A percentile compares a stretch with the other conserved stretches of the same genome.
Conservation (phyloP, 768 basidiomycete species). For the Xanthoconium stramineum region DNA sequence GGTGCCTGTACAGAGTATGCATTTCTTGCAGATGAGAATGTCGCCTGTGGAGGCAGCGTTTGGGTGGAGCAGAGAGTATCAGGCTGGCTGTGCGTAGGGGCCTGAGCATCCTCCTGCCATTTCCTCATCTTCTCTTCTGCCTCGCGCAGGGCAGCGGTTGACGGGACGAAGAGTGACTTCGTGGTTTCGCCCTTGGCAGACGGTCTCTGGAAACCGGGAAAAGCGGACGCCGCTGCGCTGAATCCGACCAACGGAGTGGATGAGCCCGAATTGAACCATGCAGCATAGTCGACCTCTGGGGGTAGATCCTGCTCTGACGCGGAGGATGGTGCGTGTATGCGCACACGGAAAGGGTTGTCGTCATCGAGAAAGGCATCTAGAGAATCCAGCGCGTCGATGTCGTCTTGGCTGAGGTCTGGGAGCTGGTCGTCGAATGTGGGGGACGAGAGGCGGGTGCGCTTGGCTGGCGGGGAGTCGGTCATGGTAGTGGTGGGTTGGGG, state of each 20-base stretch:
- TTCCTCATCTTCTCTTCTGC: conserved; percentile 50
- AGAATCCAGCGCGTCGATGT: conserved; percentile 53
- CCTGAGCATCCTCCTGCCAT: conserved; percentile 43
- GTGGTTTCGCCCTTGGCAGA: not conserved
- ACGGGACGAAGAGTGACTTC: conserved; percentile 47
- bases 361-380: conserved; percentile 40
- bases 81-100: conserved; percentile 20
- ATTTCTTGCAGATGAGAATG: conserved; percentile 39
- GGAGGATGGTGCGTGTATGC: conserved; percentile 20
- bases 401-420: conserved; percentile 50
- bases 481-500: not conserved
- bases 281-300: conserved; percentile 40
- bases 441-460: conserved; percentile 62
- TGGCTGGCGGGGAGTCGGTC: conserved; percentile 41
- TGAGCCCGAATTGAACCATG: conserved; percentile 47
- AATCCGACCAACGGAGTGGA: conserved; percentile 34
- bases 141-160: conserved; percentile 49
- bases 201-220: conserved; percentile 19
- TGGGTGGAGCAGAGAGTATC: conserved; percentile 3
- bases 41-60: conserved; percentile 23
- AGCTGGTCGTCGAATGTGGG: conserved; percentile 60
- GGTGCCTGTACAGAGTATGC: conserved; percentile 28
- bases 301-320: conserved; percentile 23
- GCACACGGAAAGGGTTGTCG: conserved; percentile 20
- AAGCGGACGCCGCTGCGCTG: conserved; percentile 32